Base-by-base conservation (phyloP, 371 early-diverging fungal genomes). In the Nematocida parisii region DNA sequence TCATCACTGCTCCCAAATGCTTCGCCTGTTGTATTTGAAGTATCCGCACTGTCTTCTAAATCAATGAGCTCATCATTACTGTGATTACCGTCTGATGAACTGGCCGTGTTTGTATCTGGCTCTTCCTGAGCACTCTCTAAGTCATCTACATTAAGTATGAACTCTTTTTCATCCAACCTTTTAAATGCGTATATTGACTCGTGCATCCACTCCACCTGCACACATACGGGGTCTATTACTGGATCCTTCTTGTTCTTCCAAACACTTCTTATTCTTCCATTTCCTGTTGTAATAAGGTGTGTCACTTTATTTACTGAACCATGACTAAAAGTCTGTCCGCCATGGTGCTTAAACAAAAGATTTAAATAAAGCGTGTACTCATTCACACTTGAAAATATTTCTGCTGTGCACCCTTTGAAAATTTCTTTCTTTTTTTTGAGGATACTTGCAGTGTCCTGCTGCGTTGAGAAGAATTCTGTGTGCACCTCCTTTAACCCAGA, bases 381-480 rank as follows among this genome's bases (percentile, higher is more conserved):
- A 15, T 55, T 67, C 40, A 13, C n/a, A 20, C 55, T 9, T 27
- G 70, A 5, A 70, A 71, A 40, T 18, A 77, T 50, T 18, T 39
- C 5, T 15, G 60, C 68, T 5, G 52, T 42, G 56, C 80, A 77
- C 24, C 80, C 80, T 0, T 40, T 45, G 70, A 83, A 83, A 24
- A 83, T 61, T 22, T 73, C 64, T 67, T 75, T 83, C 22, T 52
- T 75, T 33, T 66, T 47, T 3, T 27, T 18, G 5, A 83, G 62
- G 46, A 83, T 83, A 9, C 68, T 61, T 15, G 55, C 80, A 18
- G 70, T 67, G 57, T 64, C 56, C 11, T 66, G 22, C 24, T 9
- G 20, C 0, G 13, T 40, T 27, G n/a, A 22, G 45, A 75, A 83
- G 67, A 66, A 83, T 62, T 77, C 73, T 42, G 55, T 67, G 62